These are phyloP conservation scores for Heterobasidion occidentale DNA, from an alignment of 1,284 basidiomycete species.

Conservation along the genomic window DNA sequence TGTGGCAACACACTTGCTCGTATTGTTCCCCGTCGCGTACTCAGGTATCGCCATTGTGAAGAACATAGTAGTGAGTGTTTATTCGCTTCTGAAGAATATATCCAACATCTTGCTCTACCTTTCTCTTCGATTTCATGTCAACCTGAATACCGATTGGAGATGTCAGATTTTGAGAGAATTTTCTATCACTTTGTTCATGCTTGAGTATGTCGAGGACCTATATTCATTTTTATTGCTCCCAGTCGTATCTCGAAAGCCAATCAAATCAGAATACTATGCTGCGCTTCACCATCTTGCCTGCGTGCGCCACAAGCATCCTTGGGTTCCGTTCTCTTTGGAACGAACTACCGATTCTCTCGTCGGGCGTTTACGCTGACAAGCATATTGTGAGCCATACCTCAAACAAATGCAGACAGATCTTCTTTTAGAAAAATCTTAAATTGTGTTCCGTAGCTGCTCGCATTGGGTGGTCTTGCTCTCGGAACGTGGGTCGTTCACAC, in stretches of 20 bases:
- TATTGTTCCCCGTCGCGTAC: slow-evolving; percentile 49
- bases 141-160: too few relatives aligned
- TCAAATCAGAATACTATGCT: slow-evolving; percentile 6
- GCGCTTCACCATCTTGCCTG: slow-evolving; percentile 11
- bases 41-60: slow-evolving; percentile 36
- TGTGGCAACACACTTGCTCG: slow-evolving; percentile 43
- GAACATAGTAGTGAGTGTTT: slow-evolving; percentile 32
- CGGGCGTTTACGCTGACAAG: slow-evolving; percentile 7
- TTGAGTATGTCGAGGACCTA: slow-evolving; percentile 6
- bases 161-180: too few relatives aligned
- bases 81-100: background rate
- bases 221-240: background rate
- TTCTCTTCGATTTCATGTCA: background rate
- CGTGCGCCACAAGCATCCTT: slow-evolving; percentile 10
- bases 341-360: slow-evolving; percentile 4
- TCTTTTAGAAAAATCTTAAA: background rate
- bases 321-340: slow-evolving; percentile 9
- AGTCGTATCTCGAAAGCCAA: slow-evolving; percentile 6
- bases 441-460: slow-evolving; percentile 2
- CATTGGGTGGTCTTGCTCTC: slow-evolving; percentile 5
- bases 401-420: background rate
- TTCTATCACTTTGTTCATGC: too few relatives aligned
- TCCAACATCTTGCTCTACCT: background rate
- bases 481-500: background rate
- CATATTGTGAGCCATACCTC: slow-evolving; percentile 7